Conservation (phyloP, 1,284 basidiomycete genomes). For the Hymenochaete sp. region DNA sequence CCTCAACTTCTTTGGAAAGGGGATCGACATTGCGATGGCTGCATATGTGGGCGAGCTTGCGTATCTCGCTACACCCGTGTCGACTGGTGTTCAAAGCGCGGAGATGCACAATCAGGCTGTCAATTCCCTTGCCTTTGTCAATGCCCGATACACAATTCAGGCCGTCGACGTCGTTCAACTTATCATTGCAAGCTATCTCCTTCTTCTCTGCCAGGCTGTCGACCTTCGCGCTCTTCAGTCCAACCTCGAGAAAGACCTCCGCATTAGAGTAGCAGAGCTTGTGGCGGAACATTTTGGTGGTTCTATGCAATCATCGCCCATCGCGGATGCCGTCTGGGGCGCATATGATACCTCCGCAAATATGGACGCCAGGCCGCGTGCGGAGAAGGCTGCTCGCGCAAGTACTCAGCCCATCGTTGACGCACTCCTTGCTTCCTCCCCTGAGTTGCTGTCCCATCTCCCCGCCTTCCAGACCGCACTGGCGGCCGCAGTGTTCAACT, state of each 20-base stretch:
- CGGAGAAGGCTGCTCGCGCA: constrained; percentile 58
- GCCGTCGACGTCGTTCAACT: constrained; percentile 71
- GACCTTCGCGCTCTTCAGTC: constrained; percentile 67
- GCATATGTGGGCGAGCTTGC: constrained; percentile 78
- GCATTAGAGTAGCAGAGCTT: constrained; percentile 43
- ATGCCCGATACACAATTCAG: constrained; percentile 68
- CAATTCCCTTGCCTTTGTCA: constrained; percentile 76
- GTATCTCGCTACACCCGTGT: constrained; percentile 75
- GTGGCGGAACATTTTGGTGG: constrained; percentile 41
- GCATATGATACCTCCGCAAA: constrained; percentile 58
- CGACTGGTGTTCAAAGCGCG: constrained; percentile 76
- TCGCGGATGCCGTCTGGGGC: constrained; percentile 30
- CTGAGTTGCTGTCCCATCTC: constrained; percentile 27
- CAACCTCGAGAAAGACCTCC: constrained; percentile 48
- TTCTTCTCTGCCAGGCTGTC: constrained; percentile 72
- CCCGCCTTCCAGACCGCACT: constrained; percentile 24
- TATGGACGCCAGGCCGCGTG: constrained; percentile 59
- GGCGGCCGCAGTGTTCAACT: constrained; percentile 20
- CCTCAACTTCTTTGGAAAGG: constrained; percentile 78
- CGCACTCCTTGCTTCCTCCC: constrained; percentile 30
- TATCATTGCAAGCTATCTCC: constrained; percentile 67
- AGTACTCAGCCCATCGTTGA: constrained; percentile 54
- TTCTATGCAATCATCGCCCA: constrained; percentile 18
- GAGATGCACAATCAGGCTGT: constrained; percentile 87
- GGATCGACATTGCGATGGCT: constrained; percentile 77